Evolutionary conservation across 2,329 filamentous ascomycete species (phyloP).

Genomic region (Aspergillus sp.): DNA sequence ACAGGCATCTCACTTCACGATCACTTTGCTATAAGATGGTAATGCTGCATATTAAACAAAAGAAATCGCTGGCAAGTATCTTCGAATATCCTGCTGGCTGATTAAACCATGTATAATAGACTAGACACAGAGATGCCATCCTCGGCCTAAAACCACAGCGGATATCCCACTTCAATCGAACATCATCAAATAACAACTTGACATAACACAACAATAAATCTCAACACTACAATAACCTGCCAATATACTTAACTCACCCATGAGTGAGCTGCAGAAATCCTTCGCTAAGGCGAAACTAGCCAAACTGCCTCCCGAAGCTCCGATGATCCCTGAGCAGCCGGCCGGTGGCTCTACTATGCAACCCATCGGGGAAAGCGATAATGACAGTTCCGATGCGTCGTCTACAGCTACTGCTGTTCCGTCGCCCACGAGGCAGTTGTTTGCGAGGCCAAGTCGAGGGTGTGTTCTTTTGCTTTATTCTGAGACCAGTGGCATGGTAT

Average conservation of each 20-base stretch:
- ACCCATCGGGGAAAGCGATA: constrained; percentile 19
- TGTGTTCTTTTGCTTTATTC: constrained; percentile 32
- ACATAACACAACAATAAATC: not conserved
- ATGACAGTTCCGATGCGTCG: constrained; percentile 68
- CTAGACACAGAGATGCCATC: too few species aligned
- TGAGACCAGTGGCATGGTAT: not conserved
- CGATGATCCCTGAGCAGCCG: constrained; percentile 37
- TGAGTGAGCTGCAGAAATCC: constrained; percentile 75
- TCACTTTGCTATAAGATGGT: too few species aligned
- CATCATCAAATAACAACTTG: too few species aligned
- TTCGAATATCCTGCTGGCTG: too few species aligned
- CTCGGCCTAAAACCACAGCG: not conserved
- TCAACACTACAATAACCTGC: not conserved
- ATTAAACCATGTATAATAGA: too few species aligned
- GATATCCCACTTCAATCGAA: not conserved
- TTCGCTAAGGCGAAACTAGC: constrained; percentile 71
- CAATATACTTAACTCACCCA: constrained; percentile 27
- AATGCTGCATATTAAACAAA: too few species aligned
- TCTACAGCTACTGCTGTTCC: constrained; percentile 89
- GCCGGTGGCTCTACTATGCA: constrained; percentile 30
- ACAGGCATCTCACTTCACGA: too few species aligned
- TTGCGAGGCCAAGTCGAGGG: constrained; percentile 61
- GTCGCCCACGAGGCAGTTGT: constrained; percentile 64
- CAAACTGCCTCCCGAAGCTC: constrained; percentile 52
- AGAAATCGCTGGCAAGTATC: too few species aligned